Base-by-base conservation (phyloP, 768 basidiomycete genomes). In the Tricholoma matsutake region DNA sequence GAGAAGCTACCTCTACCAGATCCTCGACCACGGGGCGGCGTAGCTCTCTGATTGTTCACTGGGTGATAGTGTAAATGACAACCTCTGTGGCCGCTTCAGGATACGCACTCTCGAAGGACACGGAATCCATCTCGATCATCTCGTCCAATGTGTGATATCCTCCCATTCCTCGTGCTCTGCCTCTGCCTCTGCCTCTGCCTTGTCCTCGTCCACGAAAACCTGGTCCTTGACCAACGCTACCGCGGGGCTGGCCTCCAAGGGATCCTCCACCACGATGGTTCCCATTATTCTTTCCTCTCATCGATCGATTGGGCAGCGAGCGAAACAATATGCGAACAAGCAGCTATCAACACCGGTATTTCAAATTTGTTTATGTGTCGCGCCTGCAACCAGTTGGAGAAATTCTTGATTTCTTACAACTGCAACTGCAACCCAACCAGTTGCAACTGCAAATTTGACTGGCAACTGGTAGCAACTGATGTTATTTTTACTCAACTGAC, bases 81-180 rank as follows among this genome's bases (percentile, higher is more conserved):
- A 39, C 16, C 31, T n/a, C 18, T 28, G 11, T 29, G 51, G 14
- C 51, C 31, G 16, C 31, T 32, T 31, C 16, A 59, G 60, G n/a
- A 59, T 61, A 72, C 72, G 64, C 65, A 73, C 72, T 63, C 56
- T 71, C 68, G 45, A 67, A 64, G 41, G 71, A 54, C 29, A 65
- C 53, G 29, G 51, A 53, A 45, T 60, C 55, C 18, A 66, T 57
- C 28, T 63, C 59, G 4, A 43, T 59, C 62, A 66, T 68, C 14
- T 68, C 67, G 14, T 63, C 54, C 32, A 68, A 29, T n/a, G 65
- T 63, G 29, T 74, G 64, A 56, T 71, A 69, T 62, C 55, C 62
- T 34, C 63, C 64, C 2, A 59, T 62, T 29, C 65, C 67, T 14
- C 58, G 54, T 29, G 68, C 71, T 6, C 67, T 60, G 2, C 64